phyloP scores from a whole-genome alignment of 495 filamentous ascomycete genomes.

The Pyrenula massariospora region DNA sequence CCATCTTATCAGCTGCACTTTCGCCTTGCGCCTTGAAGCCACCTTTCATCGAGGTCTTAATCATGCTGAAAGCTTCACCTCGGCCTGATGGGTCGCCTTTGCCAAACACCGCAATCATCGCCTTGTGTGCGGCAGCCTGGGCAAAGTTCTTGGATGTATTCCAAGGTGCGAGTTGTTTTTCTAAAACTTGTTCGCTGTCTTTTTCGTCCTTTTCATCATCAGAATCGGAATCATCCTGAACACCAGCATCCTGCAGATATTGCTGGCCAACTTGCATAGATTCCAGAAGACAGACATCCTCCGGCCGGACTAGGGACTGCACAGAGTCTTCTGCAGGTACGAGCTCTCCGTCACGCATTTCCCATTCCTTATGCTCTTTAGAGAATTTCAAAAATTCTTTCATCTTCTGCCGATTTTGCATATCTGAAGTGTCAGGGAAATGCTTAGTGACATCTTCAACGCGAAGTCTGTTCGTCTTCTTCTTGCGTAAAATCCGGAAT shows the following conservation, averaged over 20 bases:
- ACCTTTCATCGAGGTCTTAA: conserved; percentile 97
- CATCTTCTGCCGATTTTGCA: conserved; percentile 90
- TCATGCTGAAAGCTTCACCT: conserved; percentile 87
- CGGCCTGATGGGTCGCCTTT: conserved; percentile 92
- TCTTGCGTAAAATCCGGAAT: conserved; percentile 71
- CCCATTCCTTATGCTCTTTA: conserved; percentile 76
- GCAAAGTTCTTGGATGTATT: conserved; percentile 89
- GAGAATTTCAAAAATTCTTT: conserved; percentile 89
- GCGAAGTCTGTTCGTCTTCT: conserved; percentile 51
- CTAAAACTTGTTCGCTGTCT: conserved; percentile 58
- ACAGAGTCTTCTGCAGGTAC: conserved; percentile 68
- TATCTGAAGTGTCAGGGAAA: conserved; percentile 79
- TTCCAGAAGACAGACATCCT: conserved; percentile 88
- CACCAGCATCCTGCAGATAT: conserved; percentile 73
- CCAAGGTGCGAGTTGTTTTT: conserved; percentile 90
- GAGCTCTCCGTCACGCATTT: conserved; percentile 54
- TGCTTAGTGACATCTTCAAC: conserved; percentile 76
- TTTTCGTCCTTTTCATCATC: conserved; percentile 58
- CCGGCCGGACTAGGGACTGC: conserved; percentile 78
- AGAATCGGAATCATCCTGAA: conserved; percentile 59
- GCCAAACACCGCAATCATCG: conserved; percentile 90
- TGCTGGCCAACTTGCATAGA: conserved; percentile 92
- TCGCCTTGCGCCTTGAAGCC: conserved; percentile 87
- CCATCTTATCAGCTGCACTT: conserved; percentile 75
- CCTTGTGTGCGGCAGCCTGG: conserved; percentile 85